Evolutionary conservation across 2,329 filamentous ascomycete genomes (phyloP).

Genomic region (Gaeumannomyces sp.): DNA sequence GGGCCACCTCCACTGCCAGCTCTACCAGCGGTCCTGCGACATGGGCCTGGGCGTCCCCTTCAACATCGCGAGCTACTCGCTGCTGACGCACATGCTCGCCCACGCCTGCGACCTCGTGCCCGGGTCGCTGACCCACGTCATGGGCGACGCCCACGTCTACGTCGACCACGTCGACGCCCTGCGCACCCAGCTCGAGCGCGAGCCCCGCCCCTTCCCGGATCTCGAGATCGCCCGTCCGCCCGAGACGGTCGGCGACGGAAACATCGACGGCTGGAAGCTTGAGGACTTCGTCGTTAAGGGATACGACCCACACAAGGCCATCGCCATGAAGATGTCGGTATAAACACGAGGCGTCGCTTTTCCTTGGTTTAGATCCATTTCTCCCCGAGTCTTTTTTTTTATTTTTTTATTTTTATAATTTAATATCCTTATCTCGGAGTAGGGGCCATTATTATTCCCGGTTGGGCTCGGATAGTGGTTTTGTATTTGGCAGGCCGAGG

Average conservation of each 20-base stretch:
- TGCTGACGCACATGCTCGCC: conserved; percentile 92
- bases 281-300: conserved; percentile 85
- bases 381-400: neutral
- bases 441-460: neutral
- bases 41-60: conserved; percentile 97
- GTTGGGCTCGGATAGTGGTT: neutral
- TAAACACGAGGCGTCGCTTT: conserved; percentile 24
- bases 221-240: conserved; percentile 57
- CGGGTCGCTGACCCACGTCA: conserved; percentile 84
- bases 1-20: conserved; percentile 75
- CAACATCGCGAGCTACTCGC: conserved; percentile 92
- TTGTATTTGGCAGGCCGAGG: neutral
- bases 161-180: conserved; percentile 86
- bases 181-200: conserved; percentile 69
- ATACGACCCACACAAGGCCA: conserved; percentile 85
- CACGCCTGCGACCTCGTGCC: conserved; percentile 79
- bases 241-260: conserved; percentile 63
- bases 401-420: neutral
- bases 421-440: no score
- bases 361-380: neutral
- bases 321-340: conserved; percentile 99
- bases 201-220: conserved; percentile 75
- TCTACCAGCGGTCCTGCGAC: conserved; percentile 93
- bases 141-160: conserved; percentile 98
- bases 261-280: conserved; percentile 82